Percentiles rank a stretch among this genome's conserved stretches.
These are phyloP conservation scores for Cystobasidiaceae sp. DNA, from an alignment of 1,284 basidiomycete species.

Conservation along the genomic window DNA sequence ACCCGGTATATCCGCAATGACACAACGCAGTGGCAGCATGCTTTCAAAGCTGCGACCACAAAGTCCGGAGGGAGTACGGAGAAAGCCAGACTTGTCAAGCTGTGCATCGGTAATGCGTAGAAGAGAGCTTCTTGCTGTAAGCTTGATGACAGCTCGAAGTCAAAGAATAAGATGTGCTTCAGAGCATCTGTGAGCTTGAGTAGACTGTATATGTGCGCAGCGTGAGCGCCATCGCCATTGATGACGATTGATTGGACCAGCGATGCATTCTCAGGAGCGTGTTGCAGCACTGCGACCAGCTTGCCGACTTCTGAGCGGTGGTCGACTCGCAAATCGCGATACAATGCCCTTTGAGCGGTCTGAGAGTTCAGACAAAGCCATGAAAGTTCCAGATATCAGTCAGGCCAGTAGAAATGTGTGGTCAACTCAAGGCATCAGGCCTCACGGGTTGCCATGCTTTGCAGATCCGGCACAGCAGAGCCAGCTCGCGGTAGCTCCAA, in stretches of 20 bases:
- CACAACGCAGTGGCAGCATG: not conserved
- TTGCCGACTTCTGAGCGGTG: slow-evolving; percentile 24
- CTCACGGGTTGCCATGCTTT: slow-evolving; percentile 6
- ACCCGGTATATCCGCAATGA: slow-evolving; percentile 10
- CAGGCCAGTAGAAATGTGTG: not conserved
- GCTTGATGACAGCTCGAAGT: slow-evolving; percentile 16
- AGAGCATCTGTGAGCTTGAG: not conserved
- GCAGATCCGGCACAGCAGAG: slow-evolving; percentile 1
- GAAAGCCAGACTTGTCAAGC: slow-evolving; percentile 1
- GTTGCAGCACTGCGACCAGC: not conserved
- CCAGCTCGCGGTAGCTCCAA: slow-evolving; percentile 23
- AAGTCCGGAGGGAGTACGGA: slow-evolving; percentile 5
- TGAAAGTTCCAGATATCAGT: not conserved
- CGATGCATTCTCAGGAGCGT: not conserved
- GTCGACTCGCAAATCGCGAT: slow-evolving; percentile 13
- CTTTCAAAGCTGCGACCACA: not conserved
- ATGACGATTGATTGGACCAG: slow-evolving; percentile 13
- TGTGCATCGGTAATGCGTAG: not conserved
- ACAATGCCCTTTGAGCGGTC: slow-evolving; percentile 3
- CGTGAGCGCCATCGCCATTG: slow-evolving; percentile 27
- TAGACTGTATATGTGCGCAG: not conserved
- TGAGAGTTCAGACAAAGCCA: not conserved
- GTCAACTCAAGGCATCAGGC: too few species aligned
- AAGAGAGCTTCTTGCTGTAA: slow-evolving; percentile 1
- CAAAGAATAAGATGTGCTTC: slow-evolving; percentile 15